Percentiles rank a stretch among this genome's conserved stretches.
Conservation (phyloP, 345 rosid species). For the Cardamine occulta region DNA sequence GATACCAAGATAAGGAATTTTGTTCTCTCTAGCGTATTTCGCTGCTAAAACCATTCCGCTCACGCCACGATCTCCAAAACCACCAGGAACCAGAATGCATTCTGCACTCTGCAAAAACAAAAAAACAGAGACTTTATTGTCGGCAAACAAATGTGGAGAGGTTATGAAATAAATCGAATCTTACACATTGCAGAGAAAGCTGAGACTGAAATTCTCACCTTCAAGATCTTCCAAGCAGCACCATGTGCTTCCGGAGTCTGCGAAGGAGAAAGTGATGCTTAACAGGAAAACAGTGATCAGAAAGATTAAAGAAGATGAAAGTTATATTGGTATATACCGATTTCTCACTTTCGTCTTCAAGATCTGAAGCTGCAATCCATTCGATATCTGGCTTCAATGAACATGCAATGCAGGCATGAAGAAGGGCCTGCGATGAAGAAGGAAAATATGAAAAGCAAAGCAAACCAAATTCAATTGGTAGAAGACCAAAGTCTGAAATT, state of each 20-base stretch:
- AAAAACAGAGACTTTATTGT: neutral
- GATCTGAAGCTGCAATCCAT: constrained; percentile 99
- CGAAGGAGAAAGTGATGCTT: constrained; percentile 29
- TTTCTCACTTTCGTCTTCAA: constrained; percentile 79
- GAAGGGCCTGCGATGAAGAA: constrained; percentile 71
- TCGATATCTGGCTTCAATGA: constrained; percentile 78
- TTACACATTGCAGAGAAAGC: constrained; percentile 11
- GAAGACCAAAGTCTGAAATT: constrained; percentile 10
- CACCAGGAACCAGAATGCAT: constrained; percentile 94
- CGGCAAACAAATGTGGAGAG: constrained; percentile 8
- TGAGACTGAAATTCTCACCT: constrained; percentile 51
- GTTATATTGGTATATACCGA: constrained; percentile 49
- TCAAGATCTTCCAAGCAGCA: constrained; percentile 87
- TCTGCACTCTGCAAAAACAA: constrained; percentile 69
- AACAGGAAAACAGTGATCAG: constrained; percentile 9
- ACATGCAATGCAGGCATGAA: constrained; percentile 95
- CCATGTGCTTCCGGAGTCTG: constrained; percentile 87
- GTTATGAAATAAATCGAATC: constrained; percentile 3
- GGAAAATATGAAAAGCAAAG: constrained; percentile 21
- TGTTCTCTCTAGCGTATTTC: constrained; percentile 87
- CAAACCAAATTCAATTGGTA: constrained; percentile 27
- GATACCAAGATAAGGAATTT: constrained; percentile 89
- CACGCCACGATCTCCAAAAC: constrained; percentile 98
- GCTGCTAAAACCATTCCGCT: constrained; percentile 95
- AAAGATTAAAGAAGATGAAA: constrained; percentile 17